phyloP scores from a whole-genome alignment of 2,329 filamentous ascomycete genomes.

The Fusarium dimerum region DNA sequence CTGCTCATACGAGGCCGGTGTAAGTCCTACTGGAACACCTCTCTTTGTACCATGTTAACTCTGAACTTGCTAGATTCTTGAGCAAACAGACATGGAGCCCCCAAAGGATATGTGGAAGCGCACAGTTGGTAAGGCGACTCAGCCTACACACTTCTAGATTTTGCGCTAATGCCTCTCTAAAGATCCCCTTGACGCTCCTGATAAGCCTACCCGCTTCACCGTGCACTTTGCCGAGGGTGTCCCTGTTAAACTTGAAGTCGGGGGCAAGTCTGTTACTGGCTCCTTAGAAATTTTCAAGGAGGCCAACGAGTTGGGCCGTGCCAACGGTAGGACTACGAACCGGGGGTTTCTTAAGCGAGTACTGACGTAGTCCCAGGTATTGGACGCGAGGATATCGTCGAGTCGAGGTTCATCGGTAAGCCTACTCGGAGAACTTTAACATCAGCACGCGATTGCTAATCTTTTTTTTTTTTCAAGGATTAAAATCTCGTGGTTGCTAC shows the following conservation, averaged over 20 bases:
- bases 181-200: slow-evolving; percentile 62
- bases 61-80: slow-evolving; percentile 48
- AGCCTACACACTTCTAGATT: neutral
- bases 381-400: slow-evolving; percentile 2
- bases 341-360: neutral
- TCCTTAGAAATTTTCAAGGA: slow-evolving; percentile 61
- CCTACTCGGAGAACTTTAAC: slow-evolving; percentile 3
- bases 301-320: neutral
- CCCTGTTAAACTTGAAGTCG: slow-evolving; percentile 61
- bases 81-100: slow-evolving; percentile 58
- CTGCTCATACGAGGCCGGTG: slow-evolving; percentile 18
- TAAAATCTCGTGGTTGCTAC: slow-evolving; percentile 4
- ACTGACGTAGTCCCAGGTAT: slow-evolving; percentile 1
- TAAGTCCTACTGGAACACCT: slow-evolving; percentile 1
- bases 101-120: slow-evolving; percentile 73
- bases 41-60: neutral
- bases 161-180: neutral
- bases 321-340: slow-evolving; percentile 3
- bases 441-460: slow-evolving; percentile 3
- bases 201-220: slow-evolving; percentile 64
- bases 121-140: slow-evolving; percentile 39
- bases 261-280: slow-evolving; percentile 44
- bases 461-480: slow-evolving; percentile 3
- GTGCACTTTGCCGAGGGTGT: slow-evolving; percentile 67
- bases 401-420: slow-evolving; percentile 3